Evolutionary conservation across 2,329 filamentous ascomycete species (phyloP).

Genomic region (Colletotrichum tropicicola): DNA sequence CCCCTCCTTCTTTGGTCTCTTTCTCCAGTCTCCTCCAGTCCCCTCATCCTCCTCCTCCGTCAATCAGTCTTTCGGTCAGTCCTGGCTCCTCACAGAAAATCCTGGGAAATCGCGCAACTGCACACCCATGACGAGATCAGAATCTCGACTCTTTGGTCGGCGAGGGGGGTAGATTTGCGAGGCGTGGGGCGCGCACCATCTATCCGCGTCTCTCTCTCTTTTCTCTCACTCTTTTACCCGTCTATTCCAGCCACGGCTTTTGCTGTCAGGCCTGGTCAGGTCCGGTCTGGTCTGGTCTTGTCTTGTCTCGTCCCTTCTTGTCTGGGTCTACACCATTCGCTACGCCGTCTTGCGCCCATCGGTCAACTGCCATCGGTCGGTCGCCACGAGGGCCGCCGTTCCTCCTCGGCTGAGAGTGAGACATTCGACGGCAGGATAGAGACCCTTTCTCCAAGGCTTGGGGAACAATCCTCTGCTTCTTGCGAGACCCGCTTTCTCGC

Average conservation of each 20-base stretch:
- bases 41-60: neutral
- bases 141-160: neutral
- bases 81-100: neutral
- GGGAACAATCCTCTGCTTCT: slow-evolving; percentile 2
- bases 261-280: too few species aligned
- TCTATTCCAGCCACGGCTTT: slow-evolving; percentile 16
- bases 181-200: slow-evolving; percentile 7
- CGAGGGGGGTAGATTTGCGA: neutral
- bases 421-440: neutral
- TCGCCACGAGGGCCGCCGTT: slow-evolving; percentile 17
- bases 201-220: slow-evolving; percentile 1
- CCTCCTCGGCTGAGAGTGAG: slow-evolving; percentile 13
- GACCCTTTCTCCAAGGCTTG: neutral
- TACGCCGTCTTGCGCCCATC: neutral
- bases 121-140: slow-evolving; percentile 26
- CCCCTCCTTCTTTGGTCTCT: neutral
- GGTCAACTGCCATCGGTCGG: slow-evolving; percentile 7
- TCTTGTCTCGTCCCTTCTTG: slow-evolving; percentile 7
- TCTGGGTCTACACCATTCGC: neutral
- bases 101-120: slow-evolving; percentile 28
- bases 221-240: neutral
- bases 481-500: neutral
- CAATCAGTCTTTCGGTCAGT: slow-evolving; percentile 10
- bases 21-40: neutral
- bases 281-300: neutral